Evolutionary conservation across 768 basidiomycete species (phyloP).

Genomic region (Kondoa subrosea): DNA sequence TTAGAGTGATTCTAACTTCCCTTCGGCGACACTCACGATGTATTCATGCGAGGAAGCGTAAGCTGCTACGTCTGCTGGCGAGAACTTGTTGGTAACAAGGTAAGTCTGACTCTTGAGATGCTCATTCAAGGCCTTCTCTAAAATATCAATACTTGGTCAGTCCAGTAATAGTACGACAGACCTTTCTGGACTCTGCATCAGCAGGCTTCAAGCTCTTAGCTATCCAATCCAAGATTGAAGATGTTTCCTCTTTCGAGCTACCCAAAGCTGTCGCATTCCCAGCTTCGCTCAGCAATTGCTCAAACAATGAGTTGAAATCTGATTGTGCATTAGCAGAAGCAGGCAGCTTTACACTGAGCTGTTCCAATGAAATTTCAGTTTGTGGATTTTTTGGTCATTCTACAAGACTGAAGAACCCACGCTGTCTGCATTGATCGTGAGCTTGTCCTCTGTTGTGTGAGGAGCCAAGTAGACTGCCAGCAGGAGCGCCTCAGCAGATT

Average conservation of each 20-base stretch:
- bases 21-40: slow-evolving; percentile 42
- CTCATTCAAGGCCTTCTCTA: slow-evolving; percentile 49
- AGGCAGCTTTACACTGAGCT: background rate
- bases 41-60: slow-evolving; percentile 75
- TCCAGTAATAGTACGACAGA: background rate
- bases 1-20: background rate
- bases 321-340: background rate
- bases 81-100: slow-evolving; percentile 63
- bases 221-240: background rate
- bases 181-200: background rate
- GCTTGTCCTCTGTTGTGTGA: background rate
- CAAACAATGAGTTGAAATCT: background rate
- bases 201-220: background rate
- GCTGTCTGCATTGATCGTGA: background rate
- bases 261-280: background rate
- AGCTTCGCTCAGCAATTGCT: background rate
- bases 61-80: slow-evolving; percentile 75
- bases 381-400: background rate
- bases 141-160: background rate
- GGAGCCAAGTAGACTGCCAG: background rate
- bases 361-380: background rate
- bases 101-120: slow-evolving; percentile 63
- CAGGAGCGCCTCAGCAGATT: background rate
- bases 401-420: too few relatives aligned
- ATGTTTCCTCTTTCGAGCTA: background rate